Base-by-base conservation (phyloP, 208 protist genomes). In the Trypanosoma vivax region DNA sequence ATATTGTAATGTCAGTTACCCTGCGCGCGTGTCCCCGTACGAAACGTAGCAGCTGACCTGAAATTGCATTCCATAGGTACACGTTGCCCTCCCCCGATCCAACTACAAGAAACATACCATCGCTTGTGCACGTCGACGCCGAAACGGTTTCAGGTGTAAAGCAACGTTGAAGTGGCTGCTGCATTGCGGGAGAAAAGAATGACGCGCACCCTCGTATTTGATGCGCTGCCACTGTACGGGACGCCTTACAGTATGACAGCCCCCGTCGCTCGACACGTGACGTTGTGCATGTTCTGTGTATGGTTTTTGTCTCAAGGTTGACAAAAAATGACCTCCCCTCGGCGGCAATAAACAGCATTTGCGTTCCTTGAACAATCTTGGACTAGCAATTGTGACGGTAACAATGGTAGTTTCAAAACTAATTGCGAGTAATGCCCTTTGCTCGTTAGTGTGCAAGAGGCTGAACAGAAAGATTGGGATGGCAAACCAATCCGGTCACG, bases 151-250 rank as follows among this genome's bases (percentile, higher is more conserved):
- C 77, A 3, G 76, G 63, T 5, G 80, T 83, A 35, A 94, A 89
- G 45, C 72, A 76, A 21, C 83, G 71, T 45, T 82, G 68, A 24
- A 86, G 46, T 1, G 79, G 79, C 53, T 94, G 86, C 60, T 94
- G 79, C 5, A 57, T 78, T 14, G 63, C 28, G 0, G 73, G 59
- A 13, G 77, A 76, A 25, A 90, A 74, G 31, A 88, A 83, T 16
- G 79, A 60, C n/a, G 64, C 54, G 30, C 73, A 85, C 24, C 59
- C 66, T 18, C 76, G 68, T 19, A 55, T 34, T 34, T 94, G 80
- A 37, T 81, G 68, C 2, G 66, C 60, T 11, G 76, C 60, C 23
- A 94, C 60, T 3, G 33, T 34, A 18, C 70, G 45, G 2, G 50
- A 70, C 0, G 48, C 24, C 2, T 78, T 54, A n/a, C 70, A 88